Evolutionary conservation across 2,329 filamentous ascomycete genomes (phyloP).

Genomic region (Aureobasidium musti): DNA sequence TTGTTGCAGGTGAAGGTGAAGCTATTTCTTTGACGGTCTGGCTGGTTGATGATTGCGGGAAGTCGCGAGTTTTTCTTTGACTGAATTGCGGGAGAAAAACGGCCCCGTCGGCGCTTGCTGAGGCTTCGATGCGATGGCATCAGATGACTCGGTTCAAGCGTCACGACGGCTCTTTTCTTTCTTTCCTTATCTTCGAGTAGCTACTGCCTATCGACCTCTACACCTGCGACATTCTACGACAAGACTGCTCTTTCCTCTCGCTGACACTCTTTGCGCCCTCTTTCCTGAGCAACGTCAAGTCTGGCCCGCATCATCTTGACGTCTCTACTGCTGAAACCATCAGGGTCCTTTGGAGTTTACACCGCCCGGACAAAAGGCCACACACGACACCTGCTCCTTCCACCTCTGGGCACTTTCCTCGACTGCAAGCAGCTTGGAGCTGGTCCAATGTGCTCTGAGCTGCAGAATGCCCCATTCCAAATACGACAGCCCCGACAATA

Average conservation of each 20-base stretch:
- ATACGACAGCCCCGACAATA: slow-evolving; percentile 22
- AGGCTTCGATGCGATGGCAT: slow-evolving; percentile 1
- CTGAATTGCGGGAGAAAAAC: not conserved
- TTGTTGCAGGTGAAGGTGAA: not conserved
- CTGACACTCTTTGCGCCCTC: not conserved
- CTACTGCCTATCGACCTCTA: not conserved
- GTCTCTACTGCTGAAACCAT: slow-evolving; percentile 17
- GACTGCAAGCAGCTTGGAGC: slow-evolving; percentile 16
- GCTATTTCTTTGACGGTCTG: not conserved
- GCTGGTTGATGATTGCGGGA: not conserved
- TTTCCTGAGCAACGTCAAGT: not conserved
- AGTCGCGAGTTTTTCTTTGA: not conserved
- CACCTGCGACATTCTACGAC: not conserved
- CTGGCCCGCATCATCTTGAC: not conserved
- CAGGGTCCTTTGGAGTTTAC: slow-evolving; percentile 7
- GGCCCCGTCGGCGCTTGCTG: not conserved
- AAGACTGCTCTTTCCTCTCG: too few species aligned
- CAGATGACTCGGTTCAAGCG: slow-evolving; percentile 21
- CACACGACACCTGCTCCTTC: not conserved
- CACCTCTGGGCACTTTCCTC: too few species aligned
- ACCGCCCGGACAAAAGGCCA: slow-evolving; percentile 2
- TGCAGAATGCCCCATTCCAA: slow-evolving; percentile 29
- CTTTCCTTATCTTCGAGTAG: not conserved
- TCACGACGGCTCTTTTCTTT: not conserved
- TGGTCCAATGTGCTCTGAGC: slow-evolving; percentile 22